Evolutionary conservation across 306 rosid species (phyloP).

Genomic region (Hippophae gyantsensis): DNA sequence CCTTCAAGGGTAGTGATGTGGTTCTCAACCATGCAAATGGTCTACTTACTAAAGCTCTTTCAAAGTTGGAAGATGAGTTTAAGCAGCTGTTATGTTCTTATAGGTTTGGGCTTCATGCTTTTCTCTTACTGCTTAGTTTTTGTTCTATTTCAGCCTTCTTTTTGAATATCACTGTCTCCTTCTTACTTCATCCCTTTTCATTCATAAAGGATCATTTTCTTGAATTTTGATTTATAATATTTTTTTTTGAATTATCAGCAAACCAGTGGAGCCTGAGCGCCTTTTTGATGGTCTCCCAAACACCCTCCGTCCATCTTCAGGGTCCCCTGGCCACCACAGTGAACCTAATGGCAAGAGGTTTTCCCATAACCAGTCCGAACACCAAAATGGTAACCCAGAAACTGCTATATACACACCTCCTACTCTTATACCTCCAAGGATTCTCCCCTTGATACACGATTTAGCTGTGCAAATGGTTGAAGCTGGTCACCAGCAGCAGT

Average conservation of each 20-base stretch:
- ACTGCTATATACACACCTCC: conserved; percentile 83
- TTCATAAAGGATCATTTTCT: conserved; percentile 2
- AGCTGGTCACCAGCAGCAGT: conserved; percentile 80
- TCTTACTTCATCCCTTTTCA: conserved; percentile 10
- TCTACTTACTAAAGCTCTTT: conserved; percentile 71
- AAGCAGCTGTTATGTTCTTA: conserved; percentile 59
- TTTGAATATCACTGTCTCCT: background rate
- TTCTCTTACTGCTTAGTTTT: conserved; percentile 2
- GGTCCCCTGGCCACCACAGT: conserved; percentile 74
- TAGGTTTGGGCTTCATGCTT: conserved; percentile 47
- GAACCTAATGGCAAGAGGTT: conserved; percentile 44
- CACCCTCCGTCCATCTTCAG: conserved; percentile 86
- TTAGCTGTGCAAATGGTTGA: conserved; percentile 86
- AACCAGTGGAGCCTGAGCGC: conserved; percentile 97
- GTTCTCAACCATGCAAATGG: conserved; percentile 58
- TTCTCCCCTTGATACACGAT: conserved; percentile 74
- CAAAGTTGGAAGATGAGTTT: conserved; percentile 85
- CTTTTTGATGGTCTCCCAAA: conserved; percentile 94
- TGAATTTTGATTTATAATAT: background rate
- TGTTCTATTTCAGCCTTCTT: conserved; percentile 11
- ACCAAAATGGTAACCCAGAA: conserved; percentile 44
- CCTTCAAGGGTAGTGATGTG: conserved; percentile 61
- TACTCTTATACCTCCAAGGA: conserved; percentile 76
- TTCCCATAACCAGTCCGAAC: conserved; percentile 50
- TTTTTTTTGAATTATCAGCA: conserved; percentile 38